A percentile compares a stretch with the other conserved stretches of the same genome.
Conservation (phyloP, 164 flowering plant genomes). For the Nelumbo lutea region DNA sequence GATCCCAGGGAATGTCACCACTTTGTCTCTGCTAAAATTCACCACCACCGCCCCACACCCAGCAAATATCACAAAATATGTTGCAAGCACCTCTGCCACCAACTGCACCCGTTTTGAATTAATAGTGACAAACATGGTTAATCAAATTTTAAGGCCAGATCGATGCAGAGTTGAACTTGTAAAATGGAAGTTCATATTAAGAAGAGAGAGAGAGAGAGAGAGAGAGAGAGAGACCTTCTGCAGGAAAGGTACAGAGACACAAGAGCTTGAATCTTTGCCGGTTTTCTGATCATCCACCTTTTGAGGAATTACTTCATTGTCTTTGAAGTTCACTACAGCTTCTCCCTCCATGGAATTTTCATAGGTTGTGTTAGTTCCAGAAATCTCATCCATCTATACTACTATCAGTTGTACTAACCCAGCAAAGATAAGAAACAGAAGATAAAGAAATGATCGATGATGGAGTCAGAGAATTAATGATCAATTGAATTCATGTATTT, state of each 20-base stretch:
- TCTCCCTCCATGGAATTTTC: too few relatives aligned
- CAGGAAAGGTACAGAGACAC: constrained; percentile 16
- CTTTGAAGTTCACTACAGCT: neutral
- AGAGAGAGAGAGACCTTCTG: constrained; percentile 17
- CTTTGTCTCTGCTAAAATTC: constrained; percentile 32
- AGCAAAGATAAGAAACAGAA: too few relatives aligned
- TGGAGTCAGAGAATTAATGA: too few relatives aligned
- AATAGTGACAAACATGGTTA: neutral
- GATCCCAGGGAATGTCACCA: constrained; percentile 45
- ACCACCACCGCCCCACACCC: constrained; percentile 47
- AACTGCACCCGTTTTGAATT: constrained; percentile 21
- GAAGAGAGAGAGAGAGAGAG: neutral
- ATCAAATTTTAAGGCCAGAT: neutral
- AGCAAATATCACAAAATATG: constrained; percentile 53
- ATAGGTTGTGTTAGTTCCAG: too few relatives aligned
- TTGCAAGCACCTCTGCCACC: constrained; percentile 47
- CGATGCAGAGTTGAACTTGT: neutral
- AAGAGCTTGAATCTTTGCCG: neutral
- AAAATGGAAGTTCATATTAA: neutral
- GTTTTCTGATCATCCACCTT: constrained; percentile 1
- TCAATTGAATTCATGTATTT: too few relatives aligned
- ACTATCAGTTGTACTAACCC: too few relatives aligned
- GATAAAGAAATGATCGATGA: too few relatives aligned
- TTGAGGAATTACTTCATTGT: neutral
- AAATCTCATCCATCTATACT: too few relatives aligned